Base-by-base conservation (phyloP, 352 stramenopile species). In the Elongisporangium anandrum region DNA sequence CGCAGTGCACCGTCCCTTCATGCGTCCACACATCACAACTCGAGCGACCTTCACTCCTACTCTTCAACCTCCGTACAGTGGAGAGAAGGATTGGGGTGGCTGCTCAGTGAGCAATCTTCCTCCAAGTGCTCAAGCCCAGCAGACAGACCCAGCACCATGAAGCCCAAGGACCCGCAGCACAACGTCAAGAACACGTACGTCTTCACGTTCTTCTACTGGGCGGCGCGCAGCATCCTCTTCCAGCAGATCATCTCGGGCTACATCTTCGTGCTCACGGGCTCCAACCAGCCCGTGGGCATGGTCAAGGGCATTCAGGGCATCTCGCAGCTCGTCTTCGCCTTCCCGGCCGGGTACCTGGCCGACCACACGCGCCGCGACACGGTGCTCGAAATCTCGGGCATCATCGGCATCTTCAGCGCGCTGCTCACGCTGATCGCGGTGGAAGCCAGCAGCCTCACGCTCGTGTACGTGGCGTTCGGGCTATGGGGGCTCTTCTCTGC, bases 241-340 rank as follows among this genome's bases (percentile, higher is more conserved):
- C 79, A 92, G 62, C 79, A 90, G 65, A 73, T 92, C 50, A 69
- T 92, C 19, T 79, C 80, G 2, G 83, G 83, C 53, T 92, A 88
- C 53, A 70, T 92, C 17, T 92, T 85, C 68, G 79, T 90, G 48
- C 68, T 93, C 23, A 91, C 83, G 15, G 48, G 65, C 34, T 90
- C 79, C 45, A 93, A 91, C 59, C 76, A 88, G 51, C 81, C 83
- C 48, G 83, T 93, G 52, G 83, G 83, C 20, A 79, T 93, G 23
- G 81, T 93, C 65, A 93, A 91, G 58, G 83, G 83, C 59, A 88
- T 93, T 56, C 81, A 91, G 55, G 83, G 83, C 60, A 87, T 93
- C 64, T 79, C 81, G 45, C 83, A 93, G 66, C 72, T 93, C 41
- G 24, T 87, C 12, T 88, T 88, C 54, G 86, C 83, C 20, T 62